Evolutionary conservation across 2,329 filamentous ascomycete genomes (phyloP).

Genomic region (Magnaporthales sp.): DNA sequence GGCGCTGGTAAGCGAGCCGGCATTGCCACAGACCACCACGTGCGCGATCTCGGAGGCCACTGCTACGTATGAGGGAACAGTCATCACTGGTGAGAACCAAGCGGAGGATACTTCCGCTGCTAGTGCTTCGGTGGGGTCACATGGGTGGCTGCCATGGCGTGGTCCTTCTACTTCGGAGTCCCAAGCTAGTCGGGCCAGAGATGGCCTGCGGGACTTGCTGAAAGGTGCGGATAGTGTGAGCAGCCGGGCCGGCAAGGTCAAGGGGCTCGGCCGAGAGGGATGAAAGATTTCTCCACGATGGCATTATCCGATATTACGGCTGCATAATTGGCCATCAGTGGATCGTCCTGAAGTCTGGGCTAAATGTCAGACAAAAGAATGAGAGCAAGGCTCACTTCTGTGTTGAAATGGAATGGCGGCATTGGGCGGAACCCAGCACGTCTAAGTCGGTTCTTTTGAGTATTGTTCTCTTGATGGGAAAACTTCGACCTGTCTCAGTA

Average conservation of each 20-base stretch:
- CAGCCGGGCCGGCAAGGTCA: conserved; percentile 14
- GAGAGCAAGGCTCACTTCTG: neutral
- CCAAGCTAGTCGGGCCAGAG: conserved; percentile 40
- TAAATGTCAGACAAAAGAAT: neutral
- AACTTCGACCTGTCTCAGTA: neutral
- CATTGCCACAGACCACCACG: conserved; percentile 47
- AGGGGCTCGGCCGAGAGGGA: conserved; percentile 11
- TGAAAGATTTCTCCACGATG: neutral
- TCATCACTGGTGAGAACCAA: neutral
- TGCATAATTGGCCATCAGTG: neutral
- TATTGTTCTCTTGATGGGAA: neutral
- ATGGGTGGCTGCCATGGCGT: conserved; percentile 38
- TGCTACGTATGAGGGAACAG: conserved; percentile 7
- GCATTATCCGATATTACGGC: neutral
- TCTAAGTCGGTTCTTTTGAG: neutral
- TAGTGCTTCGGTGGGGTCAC: neutral
- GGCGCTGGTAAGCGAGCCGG: conserved; percentile 44
- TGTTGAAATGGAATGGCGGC: neutral
- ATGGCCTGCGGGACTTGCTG: conserved; percentile 45
- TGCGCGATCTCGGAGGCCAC: conserved; percentile 39
- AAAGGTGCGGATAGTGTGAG: conserved; percentile 22
- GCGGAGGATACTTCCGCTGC: neutral
- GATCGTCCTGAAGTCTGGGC: neutral
- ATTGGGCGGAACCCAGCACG: neutral
- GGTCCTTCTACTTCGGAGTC: conserved; percentile 10